Conservation (phyloP, 2,329 filamentous ascomycete species). For the Lachnellula subtilissima region DNA sequence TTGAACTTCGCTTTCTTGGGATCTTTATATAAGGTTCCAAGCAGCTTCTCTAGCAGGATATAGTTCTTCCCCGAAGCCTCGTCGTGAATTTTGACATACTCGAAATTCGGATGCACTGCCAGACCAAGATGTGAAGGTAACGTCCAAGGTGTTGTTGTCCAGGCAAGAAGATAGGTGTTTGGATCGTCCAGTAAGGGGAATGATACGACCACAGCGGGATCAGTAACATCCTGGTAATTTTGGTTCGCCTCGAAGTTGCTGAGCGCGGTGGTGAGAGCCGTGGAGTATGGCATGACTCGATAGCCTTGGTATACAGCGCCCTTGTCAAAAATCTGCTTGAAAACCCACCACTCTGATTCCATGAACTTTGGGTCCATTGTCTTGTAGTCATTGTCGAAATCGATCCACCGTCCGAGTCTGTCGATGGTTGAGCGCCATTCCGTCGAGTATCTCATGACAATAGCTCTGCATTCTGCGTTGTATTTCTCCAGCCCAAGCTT, state of each 20-base stretch:
- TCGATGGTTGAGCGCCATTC: conserved; percentile 91
- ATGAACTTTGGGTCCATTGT: conserved; percentile 95
- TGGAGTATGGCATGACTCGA: conserved; percentile 93
- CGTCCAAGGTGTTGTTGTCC: conserved; percentile 89
- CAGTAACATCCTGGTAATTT: conserved; percentile 90
- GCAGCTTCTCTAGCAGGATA: conserved; percentile 74
- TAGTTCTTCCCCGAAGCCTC: conserved; percentile 78
- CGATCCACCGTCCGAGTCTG: conserved; percentile 88
- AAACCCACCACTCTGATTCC: conserved; percentile 96
- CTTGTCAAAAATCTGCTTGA: conserved; percentile 89
- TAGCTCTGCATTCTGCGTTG: conserved; percentile 85
- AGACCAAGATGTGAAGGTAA: conserved; percentile 76
- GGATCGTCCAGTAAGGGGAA: conserved; percentile 80
- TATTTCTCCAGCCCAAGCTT: conserved; percentile 84
- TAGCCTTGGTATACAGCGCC: conserved; percentile 84
- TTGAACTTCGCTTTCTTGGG: conserved; percentile 93
- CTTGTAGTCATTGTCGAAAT: conserved; percentile 98
- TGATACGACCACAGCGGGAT: conserved; percentile 82
- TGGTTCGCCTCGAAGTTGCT: conserved; percentile 94
- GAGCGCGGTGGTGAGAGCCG: conserved; percentile 79
- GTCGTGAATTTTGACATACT: conserved; percentile 83
- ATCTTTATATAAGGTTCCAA: conserved; percentile 85
- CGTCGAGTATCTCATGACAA: conserved; percentile 83
- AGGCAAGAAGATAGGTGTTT: conserved; percentile 71
- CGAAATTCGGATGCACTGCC: conserved; percentile 74